Conservation (phyloP, 768 basidiomycete genomes). For the Collybia nuda region DNA sequence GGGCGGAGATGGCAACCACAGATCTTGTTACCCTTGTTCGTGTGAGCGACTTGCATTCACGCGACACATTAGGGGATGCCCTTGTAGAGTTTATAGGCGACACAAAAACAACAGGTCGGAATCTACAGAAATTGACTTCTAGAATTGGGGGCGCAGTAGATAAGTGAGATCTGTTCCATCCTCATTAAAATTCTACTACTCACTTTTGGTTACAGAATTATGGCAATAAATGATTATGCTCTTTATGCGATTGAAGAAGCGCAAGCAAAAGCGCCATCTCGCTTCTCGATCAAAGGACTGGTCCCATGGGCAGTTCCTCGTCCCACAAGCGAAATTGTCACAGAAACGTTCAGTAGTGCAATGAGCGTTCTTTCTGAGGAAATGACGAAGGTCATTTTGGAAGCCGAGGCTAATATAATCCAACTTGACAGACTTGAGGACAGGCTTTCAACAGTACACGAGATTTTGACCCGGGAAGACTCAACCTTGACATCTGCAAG, state of each 20-base stretch:
- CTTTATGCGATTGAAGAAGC: slow-evolving; percentile 53
- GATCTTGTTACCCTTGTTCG: slow-evolving; percentile 66
- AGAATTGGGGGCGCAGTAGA: slow-evolving; percentile 77
- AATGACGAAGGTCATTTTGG: slow-evolving; percentile 60
- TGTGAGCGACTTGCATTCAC: slow-evolving; percentile 60
- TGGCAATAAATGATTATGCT: slow-evolving; percentile 75
- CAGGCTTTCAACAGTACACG: slow-evolving; percentile 54
- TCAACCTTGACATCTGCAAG: slow-evolving; percentile 39
- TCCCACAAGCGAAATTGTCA: slow-evolving; percentile 43
- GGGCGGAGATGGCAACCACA: slow-evolving; percentile 73
- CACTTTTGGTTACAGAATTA: slow-evolving; percentile 44
- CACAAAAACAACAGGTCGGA: slow-evolving; percentile 59
- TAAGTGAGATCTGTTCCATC: slow-evolving; percentile 43
- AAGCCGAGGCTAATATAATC: slow-evolving; percentile 56
- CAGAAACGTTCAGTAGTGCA: slow-evolving; percentile 55
- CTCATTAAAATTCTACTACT: neutral
- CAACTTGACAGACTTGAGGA: slow-evolving; percentile 66
- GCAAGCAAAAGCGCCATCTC: slow-evolving; percentile 31
- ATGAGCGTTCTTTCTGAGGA: slow-evolving; percentile 57
- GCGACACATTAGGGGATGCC: slow-evolving; percentile 52
- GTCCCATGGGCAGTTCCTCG: slow-evolving; percentile 37
- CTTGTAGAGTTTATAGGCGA: slow-evolving; percentile 57
- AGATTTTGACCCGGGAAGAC: slow-evolving; percentile 61
- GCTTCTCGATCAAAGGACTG: slow-evolving; percentile 32
- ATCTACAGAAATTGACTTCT: slow-evolving; percentile 61